phyloP scores from a whole-genome alignment of 352 stramenopile genomes.

The Ophiocytium majus region DNA sequence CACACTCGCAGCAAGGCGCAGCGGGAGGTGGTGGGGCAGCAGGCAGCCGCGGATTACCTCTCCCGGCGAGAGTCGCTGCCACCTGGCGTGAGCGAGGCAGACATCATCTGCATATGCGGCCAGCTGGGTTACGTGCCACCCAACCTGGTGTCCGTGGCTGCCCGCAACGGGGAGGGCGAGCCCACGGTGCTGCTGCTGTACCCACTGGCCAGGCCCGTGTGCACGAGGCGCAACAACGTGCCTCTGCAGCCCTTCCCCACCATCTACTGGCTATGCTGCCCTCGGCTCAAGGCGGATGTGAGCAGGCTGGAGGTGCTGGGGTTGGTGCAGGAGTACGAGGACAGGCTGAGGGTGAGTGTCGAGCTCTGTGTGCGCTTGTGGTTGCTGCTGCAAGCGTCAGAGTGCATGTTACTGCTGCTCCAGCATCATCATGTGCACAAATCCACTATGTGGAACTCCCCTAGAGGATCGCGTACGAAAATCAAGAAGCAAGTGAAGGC shows the following conservation, averaged over 20 bases:
- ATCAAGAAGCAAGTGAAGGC: no score
- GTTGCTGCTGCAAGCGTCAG: background rate
- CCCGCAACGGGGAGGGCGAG: background rate
- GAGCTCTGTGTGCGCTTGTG: no score
- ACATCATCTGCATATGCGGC: background rate
- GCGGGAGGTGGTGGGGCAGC: background rate
- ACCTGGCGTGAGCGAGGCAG: background rate
- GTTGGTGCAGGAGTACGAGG: constrained; percentile 39
- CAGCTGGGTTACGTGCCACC: constrained; percentile 18
- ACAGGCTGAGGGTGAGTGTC: constrained; percentile 38
- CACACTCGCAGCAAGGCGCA: background rate
- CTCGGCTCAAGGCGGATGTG: constrained; percentile 39
- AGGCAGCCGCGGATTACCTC: background rate
- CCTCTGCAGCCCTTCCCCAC: constrained; percentile 48
- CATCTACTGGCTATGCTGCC: constrained; percentile 55
- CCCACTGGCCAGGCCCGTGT: background rate
- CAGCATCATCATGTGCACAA: background rate
- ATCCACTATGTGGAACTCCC: background rate
- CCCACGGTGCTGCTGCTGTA: constrained; percentile 12
- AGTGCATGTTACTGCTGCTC: background rate
- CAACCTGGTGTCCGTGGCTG: background rate
- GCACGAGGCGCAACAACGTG: background rate
- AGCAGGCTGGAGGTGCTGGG: constrained; percentile 41
- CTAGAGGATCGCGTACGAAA: no score
- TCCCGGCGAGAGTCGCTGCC: background rate